A percentile compares a stretch with the other conserved stretches of the same genome.
phyloP scores from a whole-genome alignment of 306 rosid species.

The Cucurbita moschata region DNA sequence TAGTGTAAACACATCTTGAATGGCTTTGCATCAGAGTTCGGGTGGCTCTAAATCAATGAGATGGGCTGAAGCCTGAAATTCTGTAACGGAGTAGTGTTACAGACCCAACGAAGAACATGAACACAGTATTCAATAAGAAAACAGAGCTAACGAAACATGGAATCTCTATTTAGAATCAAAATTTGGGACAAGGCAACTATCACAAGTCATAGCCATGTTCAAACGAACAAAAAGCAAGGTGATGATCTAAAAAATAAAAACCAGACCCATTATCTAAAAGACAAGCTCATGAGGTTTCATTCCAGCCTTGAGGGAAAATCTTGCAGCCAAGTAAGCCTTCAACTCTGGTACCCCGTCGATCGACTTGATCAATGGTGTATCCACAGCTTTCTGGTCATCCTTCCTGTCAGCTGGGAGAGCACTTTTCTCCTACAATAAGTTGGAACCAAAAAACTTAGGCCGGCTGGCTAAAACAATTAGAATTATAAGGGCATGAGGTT shows the following conservation, averaged over 20 bases:
- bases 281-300: slow-evolving; percentile 14
- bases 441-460: background rate
- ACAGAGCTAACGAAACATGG: background rate
- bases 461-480: background rate
- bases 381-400: slow-evolving; percentile 12
- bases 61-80: background rate
- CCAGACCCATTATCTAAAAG: background rate
- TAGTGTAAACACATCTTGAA: too few species aligned
- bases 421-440: slow-evolving; percentile 4
- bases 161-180: background rate
- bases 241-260: background rate
- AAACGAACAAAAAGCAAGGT: background rate
- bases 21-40: background rate
- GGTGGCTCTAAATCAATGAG: too few species aligned
- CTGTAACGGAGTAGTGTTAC: background rate
- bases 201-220: background rate
- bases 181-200: background rate
- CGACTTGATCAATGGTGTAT: slow-evolving; percentile 4
- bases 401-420: slow-evolving; percentile 5
- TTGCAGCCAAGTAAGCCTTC: slow-evolving; percentile 9
- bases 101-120: background rate
- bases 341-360: background rate
- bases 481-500: background rate
- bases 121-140: background rate
- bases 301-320: slow-evolving; percentile 9